Percentiles rank a stretch among this genome's conserved stretches.
phyloP scores from a whole-genome alignment of 208 protist species.

The Vickermania spadyakhi region DNA sequence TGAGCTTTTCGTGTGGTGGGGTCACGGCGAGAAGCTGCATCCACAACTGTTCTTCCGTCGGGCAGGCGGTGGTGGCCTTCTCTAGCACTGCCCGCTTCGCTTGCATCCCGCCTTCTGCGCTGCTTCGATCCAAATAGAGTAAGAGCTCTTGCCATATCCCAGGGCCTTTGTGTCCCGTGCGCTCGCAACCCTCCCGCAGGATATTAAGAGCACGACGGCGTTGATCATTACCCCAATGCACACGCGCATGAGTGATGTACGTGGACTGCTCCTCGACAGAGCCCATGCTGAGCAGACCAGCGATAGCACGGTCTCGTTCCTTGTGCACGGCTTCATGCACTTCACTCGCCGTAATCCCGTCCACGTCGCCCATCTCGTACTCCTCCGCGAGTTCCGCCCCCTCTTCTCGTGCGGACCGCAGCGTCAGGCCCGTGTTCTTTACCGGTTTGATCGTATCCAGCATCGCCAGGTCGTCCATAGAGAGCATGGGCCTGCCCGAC shows the following conservation, averaged over 20 bases:
- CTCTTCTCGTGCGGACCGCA: conserved; percentile 57
- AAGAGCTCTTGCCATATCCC: conserved; percentile 77
- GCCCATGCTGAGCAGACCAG: conserved; percentile 60
- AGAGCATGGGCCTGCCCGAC: not conserved
- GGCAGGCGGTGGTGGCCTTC: conserved; percentile 50
- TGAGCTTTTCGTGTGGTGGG: conserved; percentile 33
- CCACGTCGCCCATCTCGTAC: conserved; percentile 65
- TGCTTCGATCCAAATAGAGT: conserved; percentile 12
- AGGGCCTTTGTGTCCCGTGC: conserved; percentile 47
- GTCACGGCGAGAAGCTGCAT: conserved; percentile 35
- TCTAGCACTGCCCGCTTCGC: conserved; percentile 47
- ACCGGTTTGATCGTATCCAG: conserved; percentile 4
- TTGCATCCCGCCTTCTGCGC: conserved; percentile 21
- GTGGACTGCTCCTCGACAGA: conserved; percentile 73
- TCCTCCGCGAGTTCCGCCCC: conserved; percentile 51
- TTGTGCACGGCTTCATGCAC: conserved; percentile 28
- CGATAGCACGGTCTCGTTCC: conserved; percentile 27
- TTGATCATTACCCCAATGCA: conserved; percentile 64
- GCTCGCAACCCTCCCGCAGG: conserved; percentile 52
- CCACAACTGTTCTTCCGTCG: conserved; percentile 57
- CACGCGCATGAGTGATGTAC: conserved; percentile 73
- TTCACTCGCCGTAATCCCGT: conserved; percentile 57
- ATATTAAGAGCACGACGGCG: conserved; percentile 42
- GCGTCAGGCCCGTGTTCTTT: conserved; percentile 19
- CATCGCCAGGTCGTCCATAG: not conserved